Base-by-base conservation (phyloP, 768 basidiomycete species). In the Rhodotorula taiwanensis region DNA sequence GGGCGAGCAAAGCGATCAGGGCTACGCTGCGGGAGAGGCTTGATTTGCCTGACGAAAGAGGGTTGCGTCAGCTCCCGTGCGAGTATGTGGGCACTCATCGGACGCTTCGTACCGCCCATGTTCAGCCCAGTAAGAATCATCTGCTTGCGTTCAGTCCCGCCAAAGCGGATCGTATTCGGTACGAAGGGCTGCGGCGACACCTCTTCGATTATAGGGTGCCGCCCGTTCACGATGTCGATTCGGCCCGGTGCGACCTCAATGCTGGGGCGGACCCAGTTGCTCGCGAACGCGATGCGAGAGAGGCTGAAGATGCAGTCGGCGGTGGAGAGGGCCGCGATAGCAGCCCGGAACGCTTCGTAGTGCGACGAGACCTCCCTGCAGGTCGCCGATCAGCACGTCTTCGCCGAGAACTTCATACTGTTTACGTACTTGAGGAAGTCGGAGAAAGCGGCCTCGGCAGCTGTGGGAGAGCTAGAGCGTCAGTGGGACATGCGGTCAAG, bases 171-270 rank as follows among this genome's bases (percentile, higher is more conserved):
- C 18, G 83, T 81, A 74, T 95, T 97, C 5, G 90, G 86, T 2
- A 97, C 85, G 76, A 89, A 94, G 4, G 91, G 89, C 64, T 88
- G 84, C 2, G 84, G 77, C 43, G 83, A 79, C 27, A 92, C 76
- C 14, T 81, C 81, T 74, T 95, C 93, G 21, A 93, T 83, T 83
- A 98, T 90, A 0, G 94, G 94, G 78, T 99, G 94, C 16, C 91
- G 81, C 0, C 89, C 93, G n/a, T 85, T 83, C 16, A 80, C 76
- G 34, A 97, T 87, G 63, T 88, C 84, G 18, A 97, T 78, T 30
- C 75, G 75, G 52, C 84, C 81, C 9, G 75, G 74, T 33, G 84
- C 82, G 11, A 84, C 81, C 0, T 82, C 82, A 71, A 95, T 87
- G 64, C 79, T 76, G 2, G 94, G 93, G 50, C 85, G 84, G 39